Evolutionary conservation across 108 stramenopile species (phyloP).

Genomic region (Pseudonitzschia delicatissima): DNA sequence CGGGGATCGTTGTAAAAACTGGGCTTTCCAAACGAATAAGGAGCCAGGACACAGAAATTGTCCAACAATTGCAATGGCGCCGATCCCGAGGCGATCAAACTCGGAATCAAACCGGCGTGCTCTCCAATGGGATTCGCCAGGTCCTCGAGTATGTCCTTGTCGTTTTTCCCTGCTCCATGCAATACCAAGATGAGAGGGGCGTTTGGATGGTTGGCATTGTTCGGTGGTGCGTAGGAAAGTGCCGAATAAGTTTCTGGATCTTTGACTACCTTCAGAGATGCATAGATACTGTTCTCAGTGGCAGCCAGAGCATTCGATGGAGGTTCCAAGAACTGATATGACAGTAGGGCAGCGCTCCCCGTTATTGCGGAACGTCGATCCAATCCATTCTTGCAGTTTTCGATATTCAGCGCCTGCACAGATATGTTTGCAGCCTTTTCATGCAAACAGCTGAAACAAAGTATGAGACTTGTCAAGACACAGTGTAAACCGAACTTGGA

Average conservation of each 20-base stretch:
- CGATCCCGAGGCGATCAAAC: conserved; percentile 42
- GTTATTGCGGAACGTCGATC: neutral
- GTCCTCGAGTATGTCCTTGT: conserved; percentile 46
- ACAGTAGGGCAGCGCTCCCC: neutral
- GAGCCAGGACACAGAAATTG: conserved; percentile 72
- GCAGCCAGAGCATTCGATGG: neutral
- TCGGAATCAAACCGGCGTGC: conserved; percentile 71
- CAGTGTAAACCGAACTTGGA: too few species aligned
- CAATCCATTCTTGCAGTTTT: neutral
- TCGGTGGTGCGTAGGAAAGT: conserved; percentile 50
- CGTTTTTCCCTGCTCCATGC: conserved; percentile 73
- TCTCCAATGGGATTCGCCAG: conserved; percentile 64
- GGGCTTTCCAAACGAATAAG: conserved; percentile 56
- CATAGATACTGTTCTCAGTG: neutral
- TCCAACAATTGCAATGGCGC: conserved; percentile 54
- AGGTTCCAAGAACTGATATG: neutral
- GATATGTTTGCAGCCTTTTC: too few species aligned
- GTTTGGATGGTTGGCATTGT: neutral
- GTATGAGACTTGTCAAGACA: too few species aligned
- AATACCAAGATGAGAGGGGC: conserved; percentile 67
- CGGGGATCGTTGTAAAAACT: conserved; percentile 77
- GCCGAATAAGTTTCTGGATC: conserved; percentile 71
- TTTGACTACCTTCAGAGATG: conserved; percentile 10
- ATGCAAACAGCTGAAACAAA: too few species aligned
- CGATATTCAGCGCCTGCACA: neutral